Evolutionary conservation across 805 yeast species (phyloP).

Genomic region (Yarrowia divulgata): DNA sequence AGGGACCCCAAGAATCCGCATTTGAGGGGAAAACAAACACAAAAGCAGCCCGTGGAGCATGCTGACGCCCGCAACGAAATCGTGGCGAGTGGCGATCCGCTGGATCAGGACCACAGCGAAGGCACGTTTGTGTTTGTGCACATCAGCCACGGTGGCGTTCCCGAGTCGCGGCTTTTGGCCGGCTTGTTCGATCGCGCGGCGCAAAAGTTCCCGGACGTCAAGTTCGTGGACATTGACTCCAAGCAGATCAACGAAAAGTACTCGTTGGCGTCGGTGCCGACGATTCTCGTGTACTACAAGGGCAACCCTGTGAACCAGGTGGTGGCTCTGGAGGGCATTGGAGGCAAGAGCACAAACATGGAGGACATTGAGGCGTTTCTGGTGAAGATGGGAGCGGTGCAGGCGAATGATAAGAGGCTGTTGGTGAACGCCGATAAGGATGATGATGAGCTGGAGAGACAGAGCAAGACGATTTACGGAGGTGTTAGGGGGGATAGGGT

Average conservation of each 20-base stretch:
- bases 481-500: background rate
- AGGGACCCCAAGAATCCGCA: constrained; percentile 30
- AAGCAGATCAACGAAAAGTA: constrained; percentile 90
- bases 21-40: background rate
- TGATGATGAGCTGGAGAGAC: constrained; percentile 24
- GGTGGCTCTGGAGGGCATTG: constrained; percentile 79
- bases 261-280: constrained; percentile 91
- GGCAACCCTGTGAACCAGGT: constrained; percentile 80
- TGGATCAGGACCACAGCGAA: constrained; percentile 45
- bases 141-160: constrained; percentile 63
- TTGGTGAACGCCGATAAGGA: constrained; percentile 58
- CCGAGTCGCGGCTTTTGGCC: constrained; percentile 76
- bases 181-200: constrained; percentile 68
- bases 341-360: constrained; percentile 78
- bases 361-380: constrained; percentile 77
- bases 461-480: constrained; percentile 10
- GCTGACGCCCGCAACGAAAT: constrained; percentile 16
- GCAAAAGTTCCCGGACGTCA: constrained; percentile 74
- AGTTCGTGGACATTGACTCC: constrained; percentile 92
- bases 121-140: constrained; percentile 73
- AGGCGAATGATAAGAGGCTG: constrained; percentile 71
- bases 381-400: constrained; percentile 70
- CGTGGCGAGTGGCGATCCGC: constrained; percentile 18
- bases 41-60: background rate
- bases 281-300: constrained; percentile 79